Percentiles rank a stretch among this genome's conserved stretches.
These are phyloP conservation scores for Coemansia sp. DNA, from an alignment of 192 early-diverging fungal genomes.

Conservation along the genomic window DNA sequence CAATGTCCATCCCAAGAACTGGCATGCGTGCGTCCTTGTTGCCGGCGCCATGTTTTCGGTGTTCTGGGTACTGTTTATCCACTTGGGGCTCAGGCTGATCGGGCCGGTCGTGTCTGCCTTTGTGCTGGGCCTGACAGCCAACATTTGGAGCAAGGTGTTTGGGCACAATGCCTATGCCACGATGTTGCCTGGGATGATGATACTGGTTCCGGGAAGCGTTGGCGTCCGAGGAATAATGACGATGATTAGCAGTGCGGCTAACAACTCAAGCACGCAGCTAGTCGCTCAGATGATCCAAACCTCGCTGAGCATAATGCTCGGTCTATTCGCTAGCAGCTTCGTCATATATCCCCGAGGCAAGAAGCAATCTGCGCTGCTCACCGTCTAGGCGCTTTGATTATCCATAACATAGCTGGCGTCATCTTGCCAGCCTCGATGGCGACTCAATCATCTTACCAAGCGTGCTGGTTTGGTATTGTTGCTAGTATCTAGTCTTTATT, in stretches of 20 bases:
- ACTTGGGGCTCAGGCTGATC: conserved; percentile 58
- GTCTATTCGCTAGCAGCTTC: conserved; percentile 66
- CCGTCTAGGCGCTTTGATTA: conserved; percentile 16
- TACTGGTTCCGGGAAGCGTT: conserved; percentile 79
- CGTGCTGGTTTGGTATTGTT: too few species aligned
- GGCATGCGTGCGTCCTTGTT: conserved; percentile 67
- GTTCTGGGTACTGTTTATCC: conserved; percentile 59
- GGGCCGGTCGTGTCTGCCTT: conserved; percentile 68
- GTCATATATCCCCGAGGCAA: conserved; percentile 58
- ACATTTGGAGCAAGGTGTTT: conserved; percentile 71
- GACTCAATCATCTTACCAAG: too few species aligned
- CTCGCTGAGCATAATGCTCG: conserved; percentile 66
- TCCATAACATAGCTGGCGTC: not conserved
- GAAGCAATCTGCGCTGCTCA: conserved; percentile 47
- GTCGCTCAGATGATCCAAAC: conserved; percentile 57
- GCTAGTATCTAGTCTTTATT: too few species aligned
- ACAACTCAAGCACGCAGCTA: conserved; percentile 42
- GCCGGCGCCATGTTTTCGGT: conserved; percentile 67
- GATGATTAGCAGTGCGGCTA: conserved; percentile 56
- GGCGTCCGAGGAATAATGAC: conserved; percentile 66
- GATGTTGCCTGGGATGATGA: conserved; percentile 78
- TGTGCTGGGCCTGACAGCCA: conserved; percentile 73
- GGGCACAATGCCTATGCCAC: conserved; percentile 67
- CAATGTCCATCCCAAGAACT: conserved; percentile 61
- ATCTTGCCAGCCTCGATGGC: too few species aligned